Evolutionary conservation across 129 eudicot genomes (phyloP).

Genomic region (Scalesia atractyloides): DNA sequence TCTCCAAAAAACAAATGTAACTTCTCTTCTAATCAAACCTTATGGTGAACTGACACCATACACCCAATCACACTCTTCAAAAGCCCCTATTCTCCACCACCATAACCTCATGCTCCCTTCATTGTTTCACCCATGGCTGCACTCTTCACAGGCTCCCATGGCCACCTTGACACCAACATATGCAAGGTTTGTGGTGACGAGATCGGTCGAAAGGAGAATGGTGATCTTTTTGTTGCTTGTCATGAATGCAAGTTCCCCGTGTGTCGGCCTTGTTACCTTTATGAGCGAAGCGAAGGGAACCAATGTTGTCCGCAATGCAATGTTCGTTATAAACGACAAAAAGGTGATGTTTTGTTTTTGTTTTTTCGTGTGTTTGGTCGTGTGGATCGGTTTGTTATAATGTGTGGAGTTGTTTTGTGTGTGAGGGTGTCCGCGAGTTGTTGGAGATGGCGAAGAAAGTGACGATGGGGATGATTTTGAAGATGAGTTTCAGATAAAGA

Average conservation of each 20-base stretch:
- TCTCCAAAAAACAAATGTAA: conserved; percentile 29
- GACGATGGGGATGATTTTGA: conserved; percentile 73
- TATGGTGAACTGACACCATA: conserved; percentile 46
- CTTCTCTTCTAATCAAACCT: conserved; percentile 93
- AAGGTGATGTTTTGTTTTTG: conserved; percentile 44
- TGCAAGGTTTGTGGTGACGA: conserved; percentile 90
- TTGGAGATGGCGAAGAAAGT: conserved; percentile 87
- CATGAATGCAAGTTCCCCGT: conserved; percentile 85
- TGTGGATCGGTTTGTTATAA: neutral
- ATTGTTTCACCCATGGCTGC: conserved; percentile 58
- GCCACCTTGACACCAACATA: conserved; percentile 45
- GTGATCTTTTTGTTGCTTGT: conserved; percentile 77
- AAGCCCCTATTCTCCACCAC: conserved; percentile 23
- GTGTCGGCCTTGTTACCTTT: conserved; percentile 88
- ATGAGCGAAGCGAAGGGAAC: conserved; percentile 87
- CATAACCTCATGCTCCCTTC: conserved; percentile 18
- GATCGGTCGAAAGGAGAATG: conserved; percentile 63
- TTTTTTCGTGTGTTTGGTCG: conserved; percentile 28
- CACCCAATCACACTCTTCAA: conserved; percentile 34
- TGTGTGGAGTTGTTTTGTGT: conserved; percentile 23
- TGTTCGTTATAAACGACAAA: conserved; percentile 85
- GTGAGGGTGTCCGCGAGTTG: conserved; percentile 83
- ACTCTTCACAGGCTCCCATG: conserved; percentile 59
- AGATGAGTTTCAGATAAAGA: conserved; percentile 76
- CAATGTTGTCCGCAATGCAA: conserved; percentile 93